Conservation (phyloP, 1,284 basidiomycete species). For the Xerocomus amazonicus region DNA sequence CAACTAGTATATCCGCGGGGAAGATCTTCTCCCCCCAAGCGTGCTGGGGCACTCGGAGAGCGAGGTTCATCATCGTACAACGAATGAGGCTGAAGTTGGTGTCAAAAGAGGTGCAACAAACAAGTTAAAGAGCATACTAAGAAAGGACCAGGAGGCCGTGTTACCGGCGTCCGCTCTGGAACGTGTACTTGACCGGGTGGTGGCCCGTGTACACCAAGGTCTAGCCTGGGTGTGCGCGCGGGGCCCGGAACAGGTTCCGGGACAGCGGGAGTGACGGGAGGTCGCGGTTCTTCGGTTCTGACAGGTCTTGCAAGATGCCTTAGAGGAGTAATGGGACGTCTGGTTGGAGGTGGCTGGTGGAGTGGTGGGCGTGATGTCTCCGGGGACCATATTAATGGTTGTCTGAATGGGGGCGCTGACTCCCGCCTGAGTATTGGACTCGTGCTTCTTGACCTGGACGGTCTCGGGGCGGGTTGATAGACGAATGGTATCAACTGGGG, state of each 20-base stretch:
- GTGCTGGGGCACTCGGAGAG: slow-evolving; percentile 25
- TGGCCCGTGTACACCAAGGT: slow-evolving; percentile 5
- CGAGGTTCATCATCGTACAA: slow-evolving; percentile 20
- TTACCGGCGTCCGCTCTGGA: slow-evolving; percentile 21
- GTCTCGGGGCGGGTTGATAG: slow-evolving; percentile 47
- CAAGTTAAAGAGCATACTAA: slow-evolving; percentile 15
- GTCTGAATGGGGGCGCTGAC: slow-evolving; percentile 23
- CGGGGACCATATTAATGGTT: slow-evolving; percentile 17
- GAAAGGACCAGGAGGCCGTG: slow-evolving; percentile 22
- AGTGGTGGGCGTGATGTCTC: slow-evolving; percentile 16
- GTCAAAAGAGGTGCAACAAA: slow-evolving; percentile 1
- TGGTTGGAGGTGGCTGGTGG: slow-evolving; percentile 4
- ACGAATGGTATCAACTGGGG: slow-evolving; percentile 52
- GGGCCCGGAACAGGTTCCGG: slow-evolving; percentile 6
- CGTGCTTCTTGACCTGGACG: slow-evolving; percentile 41
- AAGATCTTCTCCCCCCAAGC: slow-evolving; percentile 15
- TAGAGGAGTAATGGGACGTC: slow-evolving; percentile 8
- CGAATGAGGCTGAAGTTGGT: slow-evolving; percentile 15
- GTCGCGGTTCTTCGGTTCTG: neutral
- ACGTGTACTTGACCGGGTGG: slow-evolving; percentile 11
- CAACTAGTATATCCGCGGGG: slow-evolving; percentile 19
- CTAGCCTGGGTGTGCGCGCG: slow-evolving; percentile 9
- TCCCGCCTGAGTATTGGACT: slow-evolving; percentile 33
- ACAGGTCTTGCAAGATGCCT: neutral
- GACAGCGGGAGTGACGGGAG: slow-evolving; percentile 11